phyloP scores from a whole-genome alignment of 257 asterid species.

The Plantago major region DNA sequence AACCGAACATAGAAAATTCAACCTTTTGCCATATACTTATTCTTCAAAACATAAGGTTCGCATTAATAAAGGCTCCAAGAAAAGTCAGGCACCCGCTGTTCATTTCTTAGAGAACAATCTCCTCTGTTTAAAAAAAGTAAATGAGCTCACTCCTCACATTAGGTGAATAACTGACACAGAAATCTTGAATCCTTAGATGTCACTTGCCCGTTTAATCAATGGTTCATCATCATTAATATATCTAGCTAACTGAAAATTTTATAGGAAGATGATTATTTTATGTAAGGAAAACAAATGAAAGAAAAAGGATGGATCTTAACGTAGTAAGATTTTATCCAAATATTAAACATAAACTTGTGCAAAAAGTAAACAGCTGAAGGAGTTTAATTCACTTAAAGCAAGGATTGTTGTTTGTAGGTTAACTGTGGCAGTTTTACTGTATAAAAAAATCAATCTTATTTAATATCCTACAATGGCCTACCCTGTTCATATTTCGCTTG shows the following conservation, averaged over 20 bases:
- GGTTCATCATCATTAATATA: not conserved
- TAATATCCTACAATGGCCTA: no score
- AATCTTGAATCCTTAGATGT: not conserved
- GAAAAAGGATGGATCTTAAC: not conserved
- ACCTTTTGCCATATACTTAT: no score
- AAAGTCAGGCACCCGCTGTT: not conserved
- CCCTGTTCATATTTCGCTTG: no score
- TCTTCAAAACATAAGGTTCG: not conserved
- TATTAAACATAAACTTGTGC: not conserved
- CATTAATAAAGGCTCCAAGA: conserved; percentile 6
- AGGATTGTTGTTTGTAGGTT: no score
- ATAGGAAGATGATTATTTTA: not conserved
- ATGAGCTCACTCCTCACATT: conserved; percentile 11
- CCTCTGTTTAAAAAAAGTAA: conserved; percentile 3
- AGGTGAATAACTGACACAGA: not conserved
- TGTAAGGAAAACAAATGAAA: not conserved
- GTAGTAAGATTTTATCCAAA: not conserved
- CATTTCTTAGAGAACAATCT: conserved; percentile 1
- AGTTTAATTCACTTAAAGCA: no score
- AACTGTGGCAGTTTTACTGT: no score
- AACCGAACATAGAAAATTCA: no score
- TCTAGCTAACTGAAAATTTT: not conserved
- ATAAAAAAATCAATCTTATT: no score
- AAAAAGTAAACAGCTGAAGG: not conserved
- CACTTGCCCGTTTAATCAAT: conserved; percentile 5